Evolutionary conservation across 345 rosid genomes (phyloP).

Genomic region (Geranium brycei): DNA sequence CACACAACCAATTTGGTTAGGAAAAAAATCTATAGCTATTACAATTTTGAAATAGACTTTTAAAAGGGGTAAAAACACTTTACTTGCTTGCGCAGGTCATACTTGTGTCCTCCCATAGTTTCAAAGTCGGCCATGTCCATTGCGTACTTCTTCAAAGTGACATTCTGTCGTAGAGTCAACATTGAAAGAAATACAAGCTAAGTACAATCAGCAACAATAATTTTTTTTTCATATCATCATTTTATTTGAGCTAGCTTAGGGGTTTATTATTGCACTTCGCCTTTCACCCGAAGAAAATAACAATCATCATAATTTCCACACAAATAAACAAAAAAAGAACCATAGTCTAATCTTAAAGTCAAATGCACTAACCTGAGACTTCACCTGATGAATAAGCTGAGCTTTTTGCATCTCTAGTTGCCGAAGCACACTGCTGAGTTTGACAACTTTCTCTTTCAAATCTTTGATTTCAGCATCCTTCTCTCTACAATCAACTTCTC

Average conservation of each 20-base stretch:
- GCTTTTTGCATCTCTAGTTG: slow-evolving; percentile 54
- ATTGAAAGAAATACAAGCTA: not conserved
- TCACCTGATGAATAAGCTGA: slow-evolving; percentile 57
- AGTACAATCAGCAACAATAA: too few relatives aligned
- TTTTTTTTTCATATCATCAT: too few relatives aligned
- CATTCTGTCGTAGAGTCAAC: slow-evolving; percentile 19
- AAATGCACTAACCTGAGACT: slow-evolving; percentile 38
- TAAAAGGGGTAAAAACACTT: not conserved
- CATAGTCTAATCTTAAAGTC: not conserved
- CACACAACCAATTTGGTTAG: not conserved
- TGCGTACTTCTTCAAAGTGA: slow-evolving; percentile 26
- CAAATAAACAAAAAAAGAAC: too few relatives aligned
- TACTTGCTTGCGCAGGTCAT: slow-evolving; percentile 50
- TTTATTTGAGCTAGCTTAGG: too few relatives aligned
- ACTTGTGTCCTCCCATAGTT: slow-evolving; percentile 23
- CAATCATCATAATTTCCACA: too few relatives aligned
- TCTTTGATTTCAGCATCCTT: slow-evolving; percentile 53
- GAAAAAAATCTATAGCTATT: not conserved
- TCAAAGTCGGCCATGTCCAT: slow-evolving; percentile 12
- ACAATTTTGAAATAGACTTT: too few relatives aligned
- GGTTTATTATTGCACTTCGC: too few relatives aligned
- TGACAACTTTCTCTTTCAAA: slow-evolving; percentile 57
- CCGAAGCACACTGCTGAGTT: slow-evolving; percentile 41
- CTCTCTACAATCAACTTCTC: slow-evolving; percentile 71
- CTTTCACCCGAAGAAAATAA: too few relatives aligned